Evolutionary conservation across 495 filamentous ascomycete genomes (phyloP), one percentile per base, ranked within the genome.

Genomic region (Aspergillus cavernicola): DNA sequence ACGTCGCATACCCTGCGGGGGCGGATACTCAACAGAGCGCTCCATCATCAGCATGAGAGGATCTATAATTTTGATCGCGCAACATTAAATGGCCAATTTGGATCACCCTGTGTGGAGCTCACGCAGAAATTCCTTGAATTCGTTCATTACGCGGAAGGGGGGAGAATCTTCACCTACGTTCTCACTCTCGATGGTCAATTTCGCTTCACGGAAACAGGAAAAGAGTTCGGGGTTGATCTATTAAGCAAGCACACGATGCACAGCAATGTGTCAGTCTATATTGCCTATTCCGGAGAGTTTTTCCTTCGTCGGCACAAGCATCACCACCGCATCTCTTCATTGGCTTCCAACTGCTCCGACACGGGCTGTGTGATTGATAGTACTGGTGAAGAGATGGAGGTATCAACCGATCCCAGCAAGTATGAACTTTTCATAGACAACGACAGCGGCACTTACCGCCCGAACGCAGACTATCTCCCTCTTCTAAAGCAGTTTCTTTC

Each of bases 231-330:
- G 24, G 89, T 97, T 50, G 92, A 97, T 63, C 67, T 97, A 52
- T 69, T 97, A 50, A 87, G 83, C 59, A 97, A 97, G 65, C 92
- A 97, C 66, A 95, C 88, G 26, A 91, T 97, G 86, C 92, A 97
- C 63, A 90, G 87, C 62, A 85, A 96, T 68, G 90, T 95, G 4
- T 85, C 84, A 13, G 86, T 86, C 16, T 95, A 96, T 65, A 87
- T 97, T 52, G 91, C 91, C 2, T 96, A 85, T 65, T 86, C 86
- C 4, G 92, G 92, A 13, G 92, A 97, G 66, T 97, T 97, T 66
- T 95, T 96, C 66, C 77, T 97, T 51, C 81, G 90, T 4, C 82
- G 85, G 12, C 67, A 82, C n/a, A 78, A 77, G 59, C 70, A 61
- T 29, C 75, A 68, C 7, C 65, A 61, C 49, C 66, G 66, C 33